A percentile compares a stretch with the other conserved stretches of the same genome.
Conservation (phyloP, 2,329 filamentous ascomycete species). For the Pseudopithomyces chartarum region DNA sequence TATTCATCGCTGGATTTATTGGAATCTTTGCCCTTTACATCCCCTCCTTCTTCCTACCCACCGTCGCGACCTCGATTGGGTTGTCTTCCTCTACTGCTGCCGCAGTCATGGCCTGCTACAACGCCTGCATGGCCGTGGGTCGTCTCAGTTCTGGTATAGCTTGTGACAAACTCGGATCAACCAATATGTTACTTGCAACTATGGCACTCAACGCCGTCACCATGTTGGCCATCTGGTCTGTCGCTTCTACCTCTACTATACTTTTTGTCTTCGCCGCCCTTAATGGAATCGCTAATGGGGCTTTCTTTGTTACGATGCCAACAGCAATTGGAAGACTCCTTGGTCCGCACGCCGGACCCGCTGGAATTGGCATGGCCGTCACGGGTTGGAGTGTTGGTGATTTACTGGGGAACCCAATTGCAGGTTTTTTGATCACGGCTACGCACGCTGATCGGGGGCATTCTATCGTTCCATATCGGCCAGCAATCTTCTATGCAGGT, state of each 20-base stretch:
- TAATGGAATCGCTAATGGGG: constrained; percentile 4
- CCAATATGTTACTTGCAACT: constrained; percentile 3
- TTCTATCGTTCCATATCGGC: constrained; percentile 2
- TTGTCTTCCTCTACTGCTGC: constrained; percentile 2
- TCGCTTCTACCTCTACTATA: constrained; percentile 1
- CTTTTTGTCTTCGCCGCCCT: constrained; percentile 1
- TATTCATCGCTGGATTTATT: constrained; percentile 2
- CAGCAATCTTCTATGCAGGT: constrained; percentile 7
- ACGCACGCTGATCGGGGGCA: constrained; percentile 2
- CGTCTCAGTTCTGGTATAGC: constrained; percentile 3
- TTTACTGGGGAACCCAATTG: constrained; percentile 1
- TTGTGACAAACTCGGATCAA: constrained; percentile 4
- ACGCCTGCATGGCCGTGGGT: constrained; percentile 4
- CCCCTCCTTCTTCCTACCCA: constrained; percentile 4
- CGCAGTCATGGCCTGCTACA: constrained; percentile 4
- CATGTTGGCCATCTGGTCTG: constrained; percentile 6
- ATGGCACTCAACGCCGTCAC: constrained; percentile 5
- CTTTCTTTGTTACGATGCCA: constrained; percentile 4
- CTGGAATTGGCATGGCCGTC: constrained; percentile 3
- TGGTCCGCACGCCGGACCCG: not conserved
- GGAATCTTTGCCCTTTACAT: constrained; percentile 5
- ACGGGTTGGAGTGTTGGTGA: constrained; percentile 4
- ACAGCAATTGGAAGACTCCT: constrained; percentile 4
- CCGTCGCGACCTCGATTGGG: constrained; percentile 2
- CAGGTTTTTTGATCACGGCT: constrained; percentile 1